These are phyloP conservation scores for Colletotrichum gigasporum DNA, from an alignment of 2,329 filamentous ascomycete genomes.

Conservation along the genomic window DNA sequence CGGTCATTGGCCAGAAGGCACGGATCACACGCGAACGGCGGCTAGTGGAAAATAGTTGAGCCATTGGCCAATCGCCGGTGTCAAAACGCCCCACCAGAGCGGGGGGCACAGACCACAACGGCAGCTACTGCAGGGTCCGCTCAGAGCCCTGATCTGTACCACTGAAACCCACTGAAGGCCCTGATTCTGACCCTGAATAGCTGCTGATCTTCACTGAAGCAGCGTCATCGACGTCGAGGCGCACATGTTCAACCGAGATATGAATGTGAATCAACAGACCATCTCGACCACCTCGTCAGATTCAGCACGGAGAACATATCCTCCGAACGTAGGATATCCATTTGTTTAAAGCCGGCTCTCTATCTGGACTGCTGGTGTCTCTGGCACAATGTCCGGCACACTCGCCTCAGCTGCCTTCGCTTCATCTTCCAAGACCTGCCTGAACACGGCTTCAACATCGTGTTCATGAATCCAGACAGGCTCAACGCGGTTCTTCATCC, in stretches of 20 bases:
- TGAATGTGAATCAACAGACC: too few species aligned
- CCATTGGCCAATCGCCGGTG: not conserved
- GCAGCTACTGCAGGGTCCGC: conserved; percentile 10
- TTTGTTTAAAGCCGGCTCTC: conserved; percentile 18
- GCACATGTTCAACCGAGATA: too few species aligned
- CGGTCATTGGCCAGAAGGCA: conserved; percentile 2
- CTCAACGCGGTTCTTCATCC: conserved; percentile 47
- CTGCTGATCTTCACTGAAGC: too few species aligned
- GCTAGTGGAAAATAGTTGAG: not conserved
- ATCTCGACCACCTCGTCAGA: too few species aligned
- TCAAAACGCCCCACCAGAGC: rapidly evolving
- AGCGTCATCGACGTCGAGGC: too few species aligned
- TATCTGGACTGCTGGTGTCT: not conserved
- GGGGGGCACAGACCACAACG: not conserved
- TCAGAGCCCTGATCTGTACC: too few species aligned
- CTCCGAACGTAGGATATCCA: too few species aligned
- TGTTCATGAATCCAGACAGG: conserved; percentile 57
- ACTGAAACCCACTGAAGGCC: too few species aligned
- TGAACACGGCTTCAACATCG: conserved; percentile 51
- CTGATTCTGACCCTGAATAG: too few species aligned
- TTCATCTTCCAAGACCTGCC: conserved; percentile 12
- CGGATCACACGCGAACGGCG: not conserved
- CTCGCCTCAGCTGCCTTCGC: not conserved
- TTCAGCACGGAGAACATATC: too few species aligned
- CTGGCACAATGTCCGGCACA: not conserved